Evolutionary conservation across 768 basidiomycete species (phyloP), one percentile per base, ranked within the genome.

Genomic region (Cystobasidium tubakii): DNA sequence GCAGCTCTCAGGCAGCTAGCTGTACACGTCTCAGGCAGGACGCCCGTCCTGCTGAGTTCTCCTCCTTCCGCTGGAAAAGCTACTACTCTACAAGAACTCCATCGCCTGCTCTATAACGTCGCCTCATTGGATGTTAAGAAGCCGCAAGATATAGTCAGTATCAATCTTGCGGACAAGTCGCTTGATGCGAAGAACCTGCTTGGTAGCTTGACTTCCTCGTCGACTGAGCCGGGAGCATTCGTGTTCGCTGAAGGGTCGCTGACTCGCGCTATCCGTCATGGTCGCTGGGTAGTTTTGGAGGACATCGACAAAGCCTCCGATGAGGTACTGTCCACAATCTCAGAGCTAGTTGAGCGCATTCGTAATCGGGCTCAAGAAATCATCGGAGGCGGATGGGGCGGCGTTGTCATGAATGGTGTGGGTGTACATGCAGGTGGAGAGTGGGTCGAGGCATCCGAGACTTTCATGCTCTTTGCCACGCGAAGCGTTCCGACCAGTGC

Each of bases 231-330:
- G 0, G 95, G 95, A 4, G 87, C 87, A 1, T 99, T 99, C 77
- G 91, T 95, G 77, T 99, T 94, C 91, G 91, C 89, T 81, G 93
- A 97, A 76, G 96, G 96, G 6, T 88, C 93, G 0, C 84, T 99
- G 42, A 88, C 94, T 12, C 89, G 90, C 44, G 89, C 94, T 0
- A 88, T 98, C 85, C 85, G 87, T 50, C 88, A 91, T 78, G 96
- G 96, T 1, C 86, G 87, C 79, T 97, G 94, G 94, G 84, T 98
- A 1, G 87, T 98, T 12, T 85, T 99, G 57, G 88, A 96, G 79
- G 92, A 97, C 79, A 86, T 97, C 50, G 96, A 99, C 81, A 86
- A 88, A 60, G 95, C 89, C 21, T 91, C 90, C 76, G 88, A 84
- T 74, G 96, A 99, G 79, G 89, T 98, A 1, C 85, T 98, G 3